A percentile compares a stretch with the other conserved stretches of the same genome.
Evolutionary conservation across 257 asterid species (phyloP).

Genomic region (Cruciata laevipes): DNA sequence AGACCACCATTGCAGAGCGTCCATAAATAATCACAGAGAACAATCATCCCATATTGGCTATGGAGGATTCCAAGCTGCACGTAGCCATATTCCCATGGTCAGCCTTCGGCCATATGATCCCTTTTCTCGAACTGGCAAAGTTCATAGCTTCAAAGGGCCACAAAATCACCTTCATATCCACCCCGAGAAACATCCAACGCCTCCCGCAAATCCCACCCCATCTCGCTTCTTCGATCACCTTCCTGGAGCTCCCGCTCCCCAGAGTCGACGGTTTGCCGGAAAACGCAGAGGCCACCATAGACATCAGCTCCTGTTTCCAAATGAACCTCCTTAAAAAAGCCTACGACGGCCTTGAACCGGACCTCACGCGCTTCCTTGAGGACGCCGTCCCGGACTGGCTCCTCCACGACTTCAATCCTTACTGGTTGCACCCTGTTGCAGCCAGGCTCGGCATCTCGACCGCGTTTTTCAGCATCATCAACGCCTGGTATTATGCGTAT

Average conservation of each 20-base stretch:
- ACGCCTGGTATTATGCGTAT: conserved; percentile 3
- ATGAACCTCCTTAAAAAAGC: conserved; percentile 27
- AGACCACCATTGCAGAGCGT: no score
- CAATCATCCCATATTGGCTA: no score
- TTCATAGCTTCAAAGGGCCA: conserved; percentile 16
- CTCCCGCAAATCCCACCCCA: conserved; percentile 25
- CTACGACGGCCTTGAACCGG: conserved; percentile 23
- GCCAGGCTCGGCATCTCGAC: conserved; percentile 11
- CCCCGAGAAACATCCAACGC: conserved; percentile 22
- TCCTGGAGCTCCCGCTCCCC: conserved; percentile 19
- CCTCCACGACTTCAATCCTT: conserved; percentile 17
- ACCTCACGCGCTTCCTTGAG: conserved; percentile 18
- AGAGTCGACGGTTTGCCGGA: conserved; percentile 16
- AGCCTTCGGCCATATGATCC: conserved; percentile 22
- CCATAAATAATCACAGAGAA: no score
- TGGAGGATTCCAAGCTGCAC: conserved; percentile 1
- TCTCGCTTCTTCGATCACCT: conserved; percentile 9
- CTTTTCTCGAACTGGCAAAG: conserved; percentile 14
- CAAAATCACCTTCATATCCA: conserved; percentile 19
- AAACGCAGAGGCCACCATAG: conserved; percentile 33
- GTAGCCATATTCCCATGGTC: conserved; percentile 17
- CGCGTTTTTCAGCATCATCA: conserved; percentile 9
- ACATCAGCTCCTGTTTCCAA: conserved; percentile 7
- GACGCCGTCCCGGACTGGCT: conserved; percentile 21
- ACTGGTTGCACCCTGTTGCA: conserved; percentile 21